phyloP scores from a whole-genome alignment of 305 asterid genomes.

The Solanum chacoense region DNA sequence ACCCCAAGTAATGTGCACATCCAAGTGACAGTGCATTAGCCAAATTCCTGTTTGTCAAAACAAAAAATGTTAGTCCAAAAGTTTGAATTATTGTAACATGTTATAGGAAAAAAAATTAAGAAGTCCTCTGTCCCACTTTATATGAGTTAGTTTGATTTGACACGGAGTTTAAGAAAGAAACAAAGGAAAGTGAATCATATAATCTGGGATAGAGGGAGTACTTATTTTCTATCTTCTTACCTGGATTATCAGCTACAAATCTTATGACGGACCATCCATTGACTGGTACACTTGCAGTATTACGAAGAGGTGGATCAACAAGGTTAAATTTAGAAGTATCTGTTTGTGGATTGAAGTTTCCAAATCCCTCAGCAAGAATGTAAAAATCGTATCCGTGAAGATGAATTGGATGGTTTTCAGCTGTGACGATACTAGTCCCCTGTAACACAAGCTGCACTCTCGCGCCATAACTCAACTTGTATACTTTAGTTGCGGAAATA shows the following conservation, averaged over 20 bases:
- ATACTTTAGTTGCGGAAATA: conserved; percentile 34
- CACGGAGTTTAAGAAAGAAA: not conserved
- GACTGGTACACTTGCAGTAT: conserved; percentile 73
- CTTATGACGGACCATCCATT: conserved; percentile 84
- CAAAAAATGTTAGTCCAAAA: not conserved
- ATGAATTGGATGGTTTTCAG: conserved; percentile 85
- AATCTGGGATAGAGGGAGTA: not conserved
- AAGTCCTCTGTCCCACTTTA: not conserved
- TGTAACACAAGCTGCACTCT: conserved; percentile 61
- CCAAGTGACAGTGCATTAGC: conserved; percentile 89
- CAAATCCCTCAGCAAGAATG: conserved; percentile 68
- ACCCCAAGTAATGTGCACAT: conserved; percentile 78
- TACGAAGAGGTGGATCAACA: conserved; percentile 67
- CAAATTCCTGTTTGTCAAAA: conserved; percentile 46
- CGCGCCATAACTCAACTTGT: conserved; percentile 51
- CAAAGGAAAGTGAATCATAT: not conserved
- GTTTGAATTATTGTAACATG: not conserved
- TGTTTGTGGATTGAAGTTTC: conserved; percentile 44
- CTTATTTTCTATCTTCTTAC: conserved; percentile 15
- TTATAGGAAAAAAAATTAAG: not conserved
- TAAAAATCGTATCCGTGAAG: conserved; percentile 83
- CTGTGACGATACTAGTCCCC: conserved; percentile 64
- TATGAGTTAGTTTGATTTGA: not conserved
- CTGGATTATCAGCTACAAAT: conserved; percentile 88
- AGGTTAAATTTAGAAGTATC: conserved; percentile 64